Evolutionary conservation across 306 rosid species (phyloP).

Genomic region (Medicago lupulina): DNA sequence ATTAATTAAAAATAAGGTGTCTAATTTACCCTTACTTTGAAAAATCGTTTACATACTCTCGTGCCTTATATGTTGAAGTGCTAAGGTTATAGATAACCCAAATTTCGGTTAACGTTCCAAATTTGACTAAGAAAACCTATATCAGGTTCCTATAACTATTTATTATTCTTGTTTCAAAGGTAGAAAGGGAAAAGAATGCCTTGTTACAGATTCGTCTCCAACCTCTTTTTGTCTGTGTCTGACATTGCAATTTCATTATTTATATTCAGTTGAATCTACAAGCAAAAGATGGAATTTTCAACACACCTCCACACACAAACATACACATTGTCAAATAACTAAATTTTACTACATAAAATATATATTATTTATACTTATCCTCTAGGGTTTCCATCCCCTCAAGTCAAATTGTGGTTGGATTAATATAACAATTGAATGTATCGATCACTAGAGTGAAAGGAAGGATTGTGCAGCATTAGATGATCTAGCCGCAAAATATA

Average conservation of each 20-base stretch:
- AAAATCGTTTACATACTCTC: slow-evolving; percentile 8
- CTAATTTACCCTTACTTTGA: neutral
- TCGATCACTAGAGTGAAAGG: too few species aligned
- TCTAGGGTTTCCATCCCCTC: neutral
- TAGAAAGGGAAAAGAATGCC: slow-evolving; percentile 17
- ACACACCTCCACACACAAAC: neutral
- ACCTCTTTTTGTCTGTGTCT: slow-evolving; percentile 14
- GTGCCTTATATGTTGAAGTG: neutral
- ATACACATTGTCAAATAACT: neutral
- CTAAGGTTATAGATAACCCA: slow-evolving; percentile 9
- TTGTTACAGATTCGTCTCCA: slow-evolving; percentile 11
- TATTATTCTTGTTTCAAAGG: slow-evolving; percentile 36
- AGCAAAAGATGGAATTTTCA: slow-evolving; percentile 4
- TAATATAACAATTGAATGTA: neutral
- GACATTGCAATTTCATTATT: neutral
- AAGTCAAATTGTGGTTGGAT: neutral
- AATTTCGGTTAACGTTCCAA: slow-evolving; percentile 18
- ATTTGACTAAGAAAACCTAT: slow-evolving; percentile 36
- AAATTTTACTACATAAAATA: neutral
- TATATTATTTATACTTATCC: neutral
- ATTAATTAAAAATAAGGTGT: neutral
- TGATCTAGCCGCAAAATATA: neutral
- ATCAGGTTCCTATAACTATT: slow-evolving; percentile 10
- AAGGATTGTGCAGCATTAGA: neutral
- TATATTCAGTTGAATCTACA: neutral